Evolutionary conservation across 768 basidiomycete species (phyloP), one percentile per base, ranked within the genome.

Genomic region (Leucocoprinus leucothites): DNA sequence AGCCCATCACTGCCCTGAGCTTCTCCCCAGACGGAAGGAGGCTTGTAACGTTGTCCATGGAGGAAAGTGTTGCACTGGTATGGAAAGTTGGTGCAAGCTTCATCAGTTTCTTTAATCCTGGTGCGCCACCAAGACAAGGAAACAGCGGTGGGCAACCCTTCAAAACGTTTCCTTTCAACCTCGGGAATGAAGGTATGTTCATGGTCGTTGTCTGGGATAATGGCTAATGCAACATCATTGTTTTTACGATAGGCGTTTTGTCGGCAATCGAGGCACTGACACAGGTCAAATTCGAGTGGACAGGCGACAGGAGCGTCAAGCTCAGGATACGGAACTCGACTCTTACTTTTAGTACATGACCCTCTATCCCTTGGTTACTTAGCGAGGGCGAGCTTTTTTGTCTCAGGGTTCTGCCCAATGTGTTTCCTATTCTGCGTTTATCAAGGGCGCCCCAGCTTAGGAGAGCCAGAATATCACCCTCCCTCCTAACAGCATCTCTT

Each of bases 21-120:
- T 98, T 97, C 68, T 96, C 94, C 7, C 89, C 94, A 0, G 97
- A 99, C 63, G 97, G 97, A 0, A 76, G 94, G 18, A 78, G 97
- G 18, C 75, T 98, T 16, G 86, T 96, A 36, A 94, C 94, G 0
- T 74, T 92, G 8, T 96, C 90, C 0, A 74, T 98, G 22, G 90
- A 89, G 58, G 94, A 98, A 65, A 84, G 84, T 24, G 75, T 81
- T 3, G 87, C 94, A 4, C 79, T 93, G 11, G 91, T 96, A 13
- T 99, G 97, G 97, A 98, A 98, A 65, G 94, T 98, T 4, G 96
- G 97, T 0, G 79, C 85, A 8, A 92, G 91, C 64, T 82, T 99
- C 59, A 77, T 86, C 21, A 94, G 93, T 59, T 85, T 98, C 67
- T 94, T 98, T 66, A 86, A 86, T 65, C 86, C 91, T 1, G 95